A percentile compares a stretch with the other conserved stretches of the same genome.
These are phyloP conservation scores for Penicillium parvum DNA, from an alignment of 495 filamentous ascomycete genomes.

Conservation along the genomic window DNA sequence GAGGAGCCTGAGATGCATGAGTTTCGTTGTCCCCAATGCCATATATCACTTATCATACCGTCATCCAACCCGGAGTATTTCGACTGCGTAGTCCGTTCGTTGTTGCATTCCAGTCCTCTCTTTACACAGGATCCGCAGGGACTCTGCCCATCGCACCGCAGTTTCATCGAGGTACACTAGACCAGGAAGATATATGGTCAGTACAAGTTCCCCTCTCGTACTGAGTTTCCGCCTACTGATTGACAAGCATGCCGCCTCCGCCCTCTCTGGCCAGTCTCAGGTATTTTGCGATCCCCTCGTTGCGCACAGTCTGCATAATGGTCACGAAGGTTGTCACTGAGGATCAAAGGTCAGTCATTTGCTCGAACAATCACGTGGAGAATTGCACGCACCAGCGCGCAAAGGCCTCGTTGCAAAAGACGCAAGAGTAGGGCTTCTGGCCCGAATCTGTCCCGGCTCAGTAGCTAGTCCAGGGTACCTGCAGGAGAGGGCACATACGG, in stretches of 20 bases:
- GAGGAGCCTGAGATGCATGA: slow-evolving; percentile 15
- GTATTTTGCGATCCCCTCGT: slow-evolving; percentile 40
- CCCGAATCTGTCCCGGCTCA: slow-evolving; percentile 37
- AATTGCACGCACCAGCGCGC: slow-evolving; percentile 37
- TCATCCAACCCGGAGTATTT: slow-evolving; percentile 12
- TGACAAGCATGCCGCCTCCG: slow-evolving; percentile 45
- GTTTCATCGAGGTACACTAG: slow-evolving; percentile 51
- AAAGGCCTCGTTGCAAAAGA: slow-evolving; percentile 43
- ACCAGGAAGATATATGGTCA: not conserved
- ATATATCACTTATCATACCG: slow-evolving; percentile 9
- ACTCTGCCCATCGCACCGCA: slow-evolving; percentile 45
- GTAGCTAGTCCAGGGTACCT: slow-evolving; percentile 9
- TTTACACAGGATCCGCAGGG: slow-evolving; percentile 47
- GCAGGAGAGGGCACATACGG: slow-evolving; percentile 30
- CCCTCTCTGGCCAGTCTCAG: slow-evolving; percentile 44
- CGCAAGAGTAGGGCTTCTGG: slow-evolving; percentile 43
- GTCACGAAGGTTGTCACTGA: slow-evolving; percentile 44
- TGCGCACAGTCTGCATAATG: slow-evolving; percentile 41
- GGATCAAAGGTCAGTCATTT: not conserved
- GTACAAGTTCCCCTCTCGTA: not conserved
- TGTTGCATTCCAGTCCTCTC: slow-evolving; percentile 42
- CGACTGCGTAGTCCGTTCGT: slow-evolving; percentile 21
- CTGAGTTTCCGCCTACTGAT: slow-evolving; percentile 27
- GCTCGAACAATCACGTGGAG: not conserved
- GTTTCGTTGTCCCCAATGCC: no score